Evolutionary conservation across 1,284 basidiomycete species (phyloP).

Genomic region (Meira miltonrushii): DNA sequence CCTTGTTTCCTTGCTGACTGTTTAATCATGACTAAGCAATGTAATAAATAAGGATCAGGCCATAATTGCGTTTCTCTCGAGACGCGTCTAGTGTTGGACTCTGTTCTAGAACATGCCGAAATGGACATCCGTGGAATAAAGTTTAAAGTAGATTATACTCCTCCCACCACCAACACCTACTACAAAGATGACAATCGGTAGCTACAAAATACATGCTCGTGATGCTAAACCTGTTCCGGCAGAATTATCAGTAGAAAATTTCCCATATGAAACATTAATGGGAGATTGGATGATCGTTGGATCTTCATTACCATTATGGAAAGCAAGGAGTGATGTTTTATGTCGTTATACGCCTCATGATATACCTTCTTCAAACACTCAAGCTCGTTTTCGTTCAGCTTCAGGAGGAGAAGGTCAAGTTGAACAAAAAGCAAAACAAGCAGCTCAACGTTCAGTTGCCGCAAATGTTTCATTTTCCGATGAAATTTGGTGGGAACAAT

Average conservation of each 20-base stretch:
- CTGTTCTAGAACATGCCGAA: too few relatives aligned
- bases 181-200: too few relatives aligned
- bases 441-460: background rate
- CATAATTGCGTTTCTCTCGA: too few relatives aligned
- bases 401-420: background rate
- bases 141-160: too few relatives aligned
- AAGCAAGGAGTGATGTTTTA: conserved; percentile 56
- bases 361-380: conserved; percentile 16
- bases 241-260: conserved; percentile 23
- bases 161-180: too few relatives aligned
- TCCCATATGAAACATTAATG: conserved; percentile 56
- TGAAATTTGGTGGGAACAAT: conserved; percentile 53
- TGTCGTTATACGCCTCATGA: conserved; percentile 54
- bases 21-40: too few relatives aligned
- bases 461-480: conserved; percentile 12
- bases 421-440: background rate
- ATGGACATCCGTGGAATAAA: too few relatives aligned
- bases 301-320: conserved; percentile 58
- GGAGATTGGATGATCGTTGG: conserved; percentile 57
- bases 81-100: too few relatives aligned
- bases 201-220: background rate
- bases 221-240: background rate
- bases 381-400: background rate
- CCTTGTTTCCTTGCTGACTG: too few relatives aligned
- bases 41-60: too few relatives aligned